phyloP scores from a whole-genome alignment of 1,284 basidiomycete genomes.

The Irpex sp. region DNA sequence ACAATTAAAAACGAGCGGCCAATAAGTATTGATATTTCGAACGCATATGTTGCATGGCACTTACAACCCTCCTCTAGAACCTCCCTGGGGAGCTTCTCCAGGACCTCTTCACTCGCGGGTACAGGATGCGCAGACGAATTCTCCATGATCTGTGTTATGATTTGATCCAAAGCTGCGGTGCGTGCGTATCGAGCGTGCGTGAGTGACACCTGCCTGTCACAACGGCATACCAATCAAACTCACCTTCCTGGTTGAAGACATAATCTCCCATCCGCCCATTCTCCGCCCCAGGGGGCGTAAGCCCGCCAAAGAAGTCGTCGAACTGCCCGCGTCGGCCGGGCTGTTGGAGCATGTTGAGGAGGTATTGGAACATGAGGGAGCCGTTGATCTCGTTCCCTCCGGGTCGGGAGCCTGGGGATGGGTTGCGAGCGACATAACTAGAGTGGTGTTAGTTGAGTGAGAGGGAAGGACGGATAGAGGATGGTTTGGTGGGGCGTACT shows the following conservation, averaged over 20 bases:
- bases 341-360: constrained; percentile 53
- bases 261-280: constrained; percentile 73
- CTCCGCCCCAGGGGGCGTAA: constrained; percentile 33
- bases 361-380: constrained; percentile 66
- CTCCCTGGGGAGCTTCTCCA: constrained; percentile 57
- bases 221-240: constrained; percentile 4
- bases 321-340: constrained; percentile 23
- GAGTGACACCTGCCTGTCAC: no score
- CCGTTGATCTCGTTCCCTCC: constrained; percentile 42
- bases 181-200: no score
- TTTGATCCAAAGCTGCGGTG: constrained; percentile 65
- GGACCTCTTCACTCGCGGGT: constrained; percentile 70
- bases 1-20: constrained; percentile 27
- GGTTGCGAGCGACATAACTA: constrained; percentile 12
- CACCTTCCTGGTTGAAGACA: constrained; percentile 80
- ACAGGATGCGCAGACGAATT: constrained; percentile 66
- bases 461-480: no score
- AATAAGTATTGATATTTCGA: not conserved
- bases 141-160: constrained; percentile 76
- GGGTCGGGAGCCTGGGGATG: constrained; percentile 21
- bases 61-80: constrained; percentile 59
- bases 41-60: constrained; percentile 30
- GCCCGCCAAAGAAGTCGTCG: constrained; percentile 35
- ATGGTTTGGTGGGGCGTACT: constrained; percentile 20
- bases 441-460: no score